phyloP scores from a whole-genome alignment of 768 basidiomycete species.

The Punctularia strigosozonata region DNA sequence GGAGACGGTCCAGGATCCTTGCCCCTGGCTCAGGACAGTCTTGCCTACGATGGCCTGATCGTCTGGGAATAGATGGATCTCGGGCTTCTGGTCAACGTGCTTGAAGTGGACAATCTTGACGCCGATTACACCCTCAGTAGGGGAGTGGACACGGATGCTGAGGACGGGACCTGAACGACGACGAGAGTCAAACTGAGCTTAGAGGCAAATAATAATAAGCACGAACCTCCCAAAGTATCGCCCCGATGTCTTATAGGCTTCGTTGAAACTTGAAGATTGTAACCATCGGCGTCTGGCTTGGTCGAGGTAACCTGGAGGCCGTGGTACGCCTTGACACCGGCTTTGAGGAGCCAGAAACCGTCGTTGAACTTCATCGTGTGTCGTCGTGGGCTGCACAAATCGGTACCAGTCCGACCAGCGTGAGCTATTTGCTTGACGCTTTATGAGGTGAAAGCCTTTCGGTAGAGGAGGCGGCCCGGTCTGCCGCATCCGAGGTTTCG shows the following conservation, averaged over 20 bases:
- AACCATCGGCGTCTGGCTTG: constrained; percentile 29
- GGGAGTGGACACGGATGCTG: constrained; percentile 38
- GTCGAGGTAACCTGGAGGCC: constrained; percentile 50
- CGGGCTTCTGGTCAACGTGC: constrained; percentile 28
- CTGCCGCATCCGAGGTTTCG: no score
- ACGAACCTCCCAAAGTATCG: constrained; percentile 46
- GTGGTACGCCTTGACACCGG: constrained; percentile 47
- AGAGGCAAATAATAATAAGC: not conserved
- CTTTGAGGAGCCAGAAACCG: constrained; percentile 58
- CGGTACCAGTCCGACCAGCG: constrained; percentile 2
- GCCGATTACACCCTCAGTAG: constrained; percentile 42
- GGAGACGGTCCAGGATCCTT: constrained; percentile 15
- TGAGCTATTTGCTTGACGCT: no score
- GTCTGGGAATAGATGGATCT: constrained; percentile 54
- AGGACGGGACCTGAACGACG: constrained; percentile 33
- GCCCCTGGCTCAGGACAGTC: constrained; percentile 21
- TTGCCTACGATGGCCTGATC: constrained; percentile 35
- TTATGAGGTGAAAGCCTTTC: no score
- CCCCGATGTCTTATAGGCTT: constrained; percentile 50
- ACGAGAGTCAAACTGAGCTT: constrained; percentile 9
- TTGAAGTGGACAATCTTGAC: constrained; percentile 47
- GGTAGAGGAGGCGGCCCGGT: no score
- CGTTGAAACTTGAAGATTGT: constrained; percentile 50
- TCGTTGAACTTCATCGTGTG: constrained; percentile 58
- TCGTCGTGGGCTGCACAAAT: constrained; percentile 1